A percentile compares a stretch with the other conserved stretches of the same genome.
Evolutionary conservation across 345 rosid genomes (phyloP).

Genomic region (Brassica carinata): DNA sequence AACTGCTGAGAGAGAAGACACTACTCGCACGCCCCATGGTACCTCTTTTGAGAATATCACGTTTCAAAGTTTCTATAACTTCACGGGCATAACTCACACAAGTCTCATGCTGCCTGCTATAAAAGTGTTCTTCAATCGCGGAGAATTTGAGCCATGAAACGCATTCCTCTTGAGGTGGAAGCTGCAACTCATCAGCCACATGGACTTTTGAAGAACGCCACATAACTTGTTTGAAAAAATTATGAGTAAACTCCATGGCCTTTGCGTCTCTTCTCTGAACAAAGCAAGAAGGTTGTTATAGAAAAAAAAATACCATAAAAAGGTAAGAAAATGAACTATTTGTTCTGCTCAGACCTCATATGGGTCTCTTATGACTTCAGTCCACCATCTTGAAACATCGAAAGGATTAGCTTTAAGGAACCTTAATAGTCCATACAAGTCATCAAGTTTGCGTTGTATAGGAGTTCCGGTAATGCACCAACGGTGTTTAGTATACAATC

Average conservation of each 20-base stretch:
- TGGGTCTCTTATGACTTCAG: constrained; percentile 84
- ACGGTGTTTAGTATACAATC: constrained; percentile 72
- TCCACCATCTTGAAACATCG: constrained; percentile 86
- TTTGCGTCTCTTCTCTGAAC: constrained; percentile 67
- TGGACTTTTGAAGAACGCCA: constrained; percentile 95
- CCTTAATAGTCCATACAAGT: constrained; percentile 78
- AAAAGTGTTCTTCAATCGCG: constrained; percentile 91
- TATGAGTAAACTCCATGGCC: constrained; percentile 82
- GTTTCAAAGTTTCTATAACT: constrained; percentile 80
- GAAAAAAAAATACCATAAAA: constrained; percentile 5
- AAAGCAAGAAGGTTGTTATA: constrained; percentile 26
- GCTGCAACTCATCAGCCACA: constrained; percentile 88
- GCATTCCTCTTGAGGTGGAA: constrained; percentile 92
- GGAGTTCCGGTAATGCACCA: constrained; percentile 99
- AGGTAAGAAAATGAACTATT: constrained; percentile 9
- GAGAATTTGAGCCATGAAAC: constrained; percentile 87
- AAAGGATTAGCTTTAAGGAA: constrained; percentile 86
- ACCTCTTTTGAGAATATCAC: constrained; percentile 71
- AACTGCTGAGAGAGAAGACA: no score
- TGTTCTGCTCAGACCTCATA: constrained; percentile 61
- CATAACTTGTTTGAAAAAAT: constrained; percentile 77
- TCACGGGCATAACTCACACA: constrained; percentile 90
- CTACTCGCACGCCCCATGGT: no score
- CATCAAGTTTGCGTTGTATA: constrained; percentile 92
- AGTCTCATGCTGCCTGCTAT: constrained; percentile 94